These are phyloP conservation scores for Trichoderma harzianum DNA, from an alignment of 2,329 filamentous ascomycete species.

Conservation along the genomic window DNA sequence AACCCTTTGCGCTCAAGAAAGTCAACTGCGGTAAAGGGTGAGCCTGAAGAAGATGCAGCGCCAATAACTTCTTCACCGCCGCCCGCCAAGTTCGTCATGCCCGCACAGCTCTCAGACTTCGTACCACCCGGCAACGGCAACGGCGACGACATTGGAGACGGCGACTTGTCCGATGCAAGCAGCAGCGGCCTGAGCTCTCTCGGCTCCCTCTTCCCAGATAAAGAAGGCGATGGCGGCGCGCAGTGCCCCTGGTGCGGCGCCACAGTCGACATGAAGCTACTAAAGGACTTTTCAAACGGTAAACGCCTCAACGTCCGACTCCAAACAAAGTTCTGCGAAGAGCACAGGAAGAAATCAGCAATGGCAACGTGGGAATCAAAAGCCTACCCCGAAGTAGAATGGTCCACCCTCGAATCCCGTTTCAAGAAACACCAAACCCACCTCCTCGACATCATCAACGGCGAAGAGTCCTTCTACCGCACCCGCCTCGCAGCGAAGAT, in stretches of 20 bases:
- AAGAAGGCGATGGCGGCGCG: conserved; percentile 25
- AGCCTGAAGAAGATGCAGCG: not conserved
- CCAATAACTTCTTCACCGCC: conserved; percentile 20
- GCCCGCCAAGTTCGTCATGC: conserved; percentile 24
- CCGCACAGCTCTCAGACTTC: conserved; percentile 20
- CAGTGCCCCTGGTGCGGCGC: conserved; percentile 70
- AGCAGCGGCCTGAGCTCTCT: not conserved
- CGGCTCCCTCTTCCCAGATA: not conserved
- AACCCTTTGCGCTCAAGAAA: not conserved
- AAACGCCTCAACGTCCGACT: conserved; percentile 52
- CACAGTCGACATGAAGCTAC: conserved; percentile 50
- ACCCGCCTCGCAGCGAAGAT: conserved; percentile 53
- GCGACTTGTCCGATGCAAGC: not conserved
- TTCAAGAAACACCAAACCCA: conserved; percentile 53
- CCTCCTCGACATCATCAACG: conserved; percentile 59
- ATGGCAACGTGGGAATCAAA: conserved; percentile 44
- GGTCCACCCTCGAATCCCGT: conserved; percentile 58
- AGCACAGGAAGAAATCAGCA: conserved; percentile 58
- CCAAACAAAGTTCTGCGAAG: conserved; percentile 61
- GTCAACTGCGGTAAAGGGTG: not conserved
- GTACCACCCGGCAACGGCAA: not conserved
- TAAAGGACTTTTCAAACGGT: conserved; percentile 51
- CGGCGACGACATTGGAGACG: not conserved
- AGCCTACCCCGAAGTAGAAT: conserved; percentile 70
- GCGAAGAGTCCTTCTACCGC: conserved; percentile 59